Evolutionary conservation across 768 basidiomycete species (phyloP).

Genomic region (Suillus bovinus): DNA sequence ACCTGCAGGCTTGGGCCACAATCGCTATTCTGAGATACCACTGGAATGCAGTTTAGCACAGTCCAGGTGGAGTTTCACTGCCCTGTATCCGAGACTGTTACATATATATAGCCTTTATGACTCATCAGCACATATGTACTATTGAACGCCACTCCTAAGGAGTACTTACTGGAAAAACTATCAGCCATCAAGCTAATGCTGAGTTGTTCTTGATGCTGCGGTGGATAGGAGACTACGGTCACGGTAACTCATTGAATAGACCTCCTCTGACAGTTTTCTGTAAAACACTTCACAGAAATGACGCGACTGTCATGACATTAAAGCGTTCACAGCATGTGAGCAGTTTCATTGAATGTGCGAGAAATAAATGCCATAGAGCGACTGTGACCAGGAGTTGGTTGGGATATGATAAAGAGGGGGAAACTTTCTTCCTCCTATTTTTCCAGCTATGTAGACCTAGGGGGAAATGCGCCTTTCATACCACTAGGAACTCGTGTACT

Average conservation of each 20-base stretch:
- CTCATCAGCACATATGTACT: neutral
- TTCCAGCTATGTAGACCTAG: neutral
- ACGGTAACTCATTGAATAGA: neutral
- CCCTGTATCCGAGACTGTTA: neutral
- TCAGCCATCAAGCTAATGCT: too few species aligned
- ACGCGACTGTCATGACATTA: neutral
- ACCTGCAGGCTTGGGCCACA: neutral
- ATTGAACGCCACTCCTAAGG: neutral
- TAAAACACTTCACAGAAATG: neutral
- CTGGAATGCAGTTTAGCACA: neutral
- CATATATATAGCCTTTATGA: neutral
- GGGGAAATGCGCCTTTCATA: neutral
- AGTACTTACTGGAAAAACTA: neutral
- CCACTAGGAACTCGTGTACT: neutral
- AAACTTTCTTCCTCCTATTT: neutral
- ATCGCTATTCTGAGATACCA: neutral
- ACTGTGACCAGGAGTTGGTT: neutral
- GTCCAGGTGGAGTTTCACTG: neutral
- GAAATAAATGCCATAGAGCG: too few species aligned
- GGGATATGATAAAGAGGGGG: neutral
- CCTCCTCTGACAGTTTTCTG: neutral
- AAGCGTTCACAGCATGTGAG: neutral
- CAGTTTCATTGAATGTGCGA: neutral
- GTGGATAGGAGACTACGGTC: neutral
- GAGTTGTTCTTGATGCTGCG: neutral